phyloP scores from a whole-genome alignment of 805 yeast species.

The Candida patagonica region DNA sequence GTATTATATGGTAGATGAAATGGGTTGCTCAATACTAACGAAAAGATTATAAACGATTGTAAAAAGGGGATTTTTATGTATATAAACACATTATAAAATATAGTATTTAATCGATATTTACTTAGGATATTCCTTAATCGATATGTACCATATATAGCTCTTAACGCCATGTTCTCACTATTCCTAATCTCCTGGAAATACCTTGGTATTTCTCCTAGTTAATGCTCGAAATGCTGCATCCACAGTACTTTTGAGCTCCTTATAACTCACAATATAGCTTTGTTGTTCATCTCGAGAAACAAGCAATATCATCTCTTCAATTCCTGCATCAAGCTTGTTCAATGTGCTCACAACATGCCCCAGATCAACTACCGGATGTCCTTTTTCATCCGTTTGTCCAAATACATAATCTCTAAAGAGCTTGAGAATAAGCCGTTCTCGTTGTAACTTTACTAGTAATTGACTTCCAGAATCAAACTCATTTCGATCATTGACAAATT shows the following conservation, averaged over 20 bases:
- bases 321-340: constrained; percentile 88
- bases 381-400: constrained; percentile 70
- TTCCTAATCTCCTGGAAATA: too few relatives aligned
- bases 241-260: constrained; percentile 62
- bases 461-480: constrained; percentile 61
- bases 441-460: too few relatives aligned
- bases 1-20: constrained; percentile 6
- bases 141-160: neutral
- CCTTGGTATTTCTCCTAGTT: constrained; percentile 12
- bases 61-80: neutral
- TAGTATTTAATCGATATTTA: neutral
- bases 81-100: neutral
- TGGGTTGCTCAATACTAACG: neutral
- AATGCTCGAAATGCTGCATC: constrained; percentile 60
- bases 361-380: constrained; percentile 71
- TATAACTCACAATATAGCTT: constrained; percentile 76
- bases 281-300: constrained; percentile 79
- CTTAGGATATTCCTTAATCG: neutral
- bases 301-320: constrained; percentile 70
- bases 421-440: constrained; percentile 59
- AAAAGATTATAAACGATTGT: neutral
- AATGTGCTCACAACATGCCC: constrained; percentile 69
- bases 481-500: constrained; percentile 67
- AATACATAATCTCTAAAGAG: constrained; percentile 79
- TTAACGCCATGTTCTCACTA: neutral